Base-by-base conservation (phyloP, 2,329 filamentous ascomycete species). In the Paraconiothyrium brasiliense region DNA sequence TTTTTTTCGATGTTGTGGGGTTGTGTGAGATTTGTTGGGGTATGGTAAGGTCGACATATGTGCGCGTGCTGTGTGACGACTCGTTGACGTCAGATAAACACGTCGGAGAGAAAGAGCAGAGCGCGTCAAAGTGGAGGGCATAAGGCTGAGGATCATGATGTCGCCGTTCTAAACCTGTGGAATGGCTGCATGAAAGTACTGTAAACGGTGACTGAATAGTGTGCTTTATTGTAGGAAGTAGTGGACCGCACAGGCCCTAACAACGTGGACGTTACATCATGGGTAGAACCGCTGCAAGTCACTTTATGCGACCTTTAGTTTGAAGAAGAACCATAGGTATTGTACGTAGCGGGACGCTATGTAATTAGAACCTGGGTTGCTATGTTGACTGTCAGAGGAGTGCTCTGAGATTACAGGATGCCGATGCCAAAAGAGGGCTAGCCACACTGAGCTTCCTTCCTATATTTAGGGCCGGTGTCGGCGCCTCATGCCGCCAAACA, bases 1-100 rank as follows among this genome's bases (percentile, higher is more conserved):
- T 14, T 62, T 62, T 48, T 61, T 64, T 39, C 60, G 62, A 44
- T 54, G 46, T 58, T 49, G 57, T 48, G 62, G 57, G 13, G 9
- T 54, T 54, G 4, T 48, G 37, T 27, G 54, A 10, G 9, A 11
- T 47, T 57, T 37, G 30, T 44, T 27, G 30, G 41, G 11, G 43
- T 11, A n/a, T 22, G 14, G 3, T 27, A 30, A 16, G 27, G 41
- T 34, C 14, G 37, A 44, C 8, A 44, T 54, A 34, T 54, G 41
- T 11, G 39, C 27, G 39, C 35, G 24, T 14, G 7, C 7, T 22
- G 27, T n/a, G 27, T 56, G 43, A 56, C 54, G 54, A 47, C 13
- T 27, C 30, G 54, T 37, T 54, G 39, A 54, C 51, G 51, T 54
- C 51, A 54, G 37, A 24, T n/a, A 13, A n/a, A 27, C 13, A 9